Evolutionary conservation across 495 filamentous ascomycete genomes (phyloP), one percentile per base, ranked within the genome.

Genomic region (Aspergillus homomorphus): DNA sequence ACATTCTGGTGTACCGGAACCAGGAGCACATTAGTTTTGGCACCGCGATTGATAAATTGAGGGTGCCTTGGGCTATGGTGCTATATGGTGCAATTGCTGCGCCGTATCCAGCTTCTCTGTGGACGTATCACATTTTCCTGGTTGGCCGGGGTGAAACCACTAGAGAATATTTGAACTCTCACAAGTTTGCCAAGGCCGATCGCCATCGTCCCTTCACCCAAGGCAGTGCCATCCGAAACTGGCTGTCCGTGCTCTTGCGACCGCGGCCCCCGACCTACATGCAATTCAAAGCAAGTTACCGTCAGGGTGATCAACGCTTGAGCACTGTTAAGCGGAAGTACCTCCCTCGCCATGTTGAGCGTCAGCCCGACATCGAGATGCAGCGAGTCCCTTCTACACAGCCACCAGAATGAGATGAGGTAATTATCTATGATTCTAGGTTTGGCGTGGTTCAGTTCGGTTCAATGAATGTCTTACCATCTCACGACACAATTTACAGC

Each of bases 61-160:
- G 89, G 41, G 86, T 96, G 0, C 89, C 92, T 0, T 95, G 93
- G 63, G 91, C 89, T 21, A 89, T 97, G 87, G 83, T 92, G 56
- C 84, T 98, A 28, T 96, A 92, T 69, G 89, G 84, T 8, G 66
- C 89, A 23, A 43, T 98, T 48, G 84, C 82, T 18, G 80, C 84
- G 8, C 82, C 89, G 8, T 98, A 98, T 69, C 93, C 92, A 2
- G 82, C 87, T 15, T 91, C 92, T 28, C 74, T 98, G 18, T 87
- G 83, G 79, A 83, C 80, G 15, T 98, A 98, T 65, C 94, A 98
- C 74, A 62, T 96, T 14, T 97, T 93, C 73, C 78, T 98, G 41
- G 89, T 92, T 72, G 89, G 84, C 30, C 82, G 91, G 42, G 94
- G 92, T 18, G 93, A 97, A 75, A 98, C 95, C 8, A 98, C 94